Base-by-base conservation (phyloP, 1,284 basidiomycete species). In the Ceratobasidium sp. region DNA sequence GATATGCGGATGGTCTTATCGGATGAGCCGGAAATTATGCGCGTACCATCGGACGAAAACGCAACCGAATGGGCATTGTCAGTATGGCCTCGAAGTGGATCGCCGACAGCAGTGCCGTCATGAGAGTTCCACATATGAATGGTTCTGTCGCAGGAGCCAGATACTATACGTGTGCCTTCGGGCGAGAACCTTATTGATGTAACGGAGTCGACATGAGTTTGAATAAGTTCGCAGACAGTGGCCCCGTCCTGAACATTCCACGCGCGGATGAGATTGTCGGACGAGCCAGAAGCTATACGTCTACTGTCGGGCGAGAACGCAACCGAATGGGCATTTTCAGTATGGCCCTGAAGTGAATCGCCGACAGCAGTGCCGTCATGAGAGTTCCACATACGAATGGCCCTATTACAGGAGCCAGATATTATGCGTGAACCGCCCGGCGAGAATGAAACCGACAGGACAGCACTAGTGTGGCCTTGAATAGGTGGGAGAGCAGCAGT, bases 241-340 rank as follows among this genome's bases (percentile, higher is more conserved):
- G 52, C 25, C 25, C 54, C 67, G 7, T 34, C 57, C n/a, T 27
- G 15, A 4, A 42, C 56, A 43, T 71, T 42, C 70, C 69, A 71
- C 6, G 70, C 4, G 8, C 56, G 55, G 8, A 71, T 40, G 1
- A 69, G 52, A 5, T 27, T n/a, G 34, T 71, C 70, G 27, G 52
- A 22, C 5, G 70, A 70, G 31, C 68, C 50, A 10, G 68, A 69
- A 4, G 57, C 70, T 2, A 70, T 15, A 25, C 13, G 31, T 17
- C 29, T 60, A 27, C 70, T 57, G 62, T 70, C 55, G 20, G 56
- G 38, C 5, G 68, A 69, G 34, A 60, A 70, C 3, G 55, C 55
- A 2, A 71, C 38, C 29, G n/a, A 57, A 12, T 2, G 12, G 20
- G 70, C 69, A 17, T 15, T 8, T 8, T 50, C 22, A 4, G 12